Conservation (phyloP, 139 green algal genomes). For the Desmodesmus armatus region DNA sequence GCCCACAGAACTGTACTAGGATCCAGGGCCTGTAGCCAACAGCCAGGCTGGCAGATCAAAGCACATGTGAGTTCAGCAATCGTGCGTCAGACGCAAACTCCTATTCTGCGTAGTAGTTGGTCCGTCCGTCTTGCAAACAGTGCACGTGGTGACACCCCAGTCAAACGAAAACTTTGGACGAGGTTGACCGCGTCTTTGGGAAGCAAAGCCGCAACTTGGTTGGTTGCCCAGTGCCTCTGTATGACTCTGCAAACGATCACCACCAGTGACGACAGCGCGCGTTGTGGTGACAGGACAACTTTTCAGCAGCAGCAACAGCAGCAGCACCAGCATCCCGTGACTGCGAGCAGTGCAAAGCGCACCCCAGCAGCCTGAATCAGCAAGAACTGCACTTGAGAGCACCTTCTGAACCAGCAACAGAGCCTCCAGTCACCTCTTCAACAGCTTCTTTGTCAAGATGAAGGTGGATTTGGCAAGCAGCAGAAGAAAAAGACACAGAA, state of each 20-base stretch:
- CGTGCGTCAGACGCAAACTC: too few relatives aligned
- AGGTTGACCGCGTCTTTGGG: too few relatives aligned
- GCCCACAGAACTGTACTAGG: too few relatives aligned
- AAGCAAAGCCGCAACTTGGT: too few relatives aligned
- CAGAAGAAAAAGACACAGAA: constrained; percentile 27
- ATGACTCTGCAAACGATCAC: not conserved
- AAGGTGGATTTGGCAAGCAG: constrained; percentile 35
- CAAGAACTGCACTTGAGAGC: too few relatives aligned
- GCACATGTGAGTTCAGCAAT: too few relatives aligned
- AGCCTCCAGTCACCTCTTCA: not conserved
- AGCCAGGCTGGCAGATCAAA: too few relatives aligned
- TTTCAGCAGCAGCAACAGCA: not conserved
- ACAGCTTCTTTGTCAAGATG: not conserved
- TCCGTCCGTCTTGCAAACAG: not conserved
- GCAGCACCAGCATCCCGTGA: not conserved
- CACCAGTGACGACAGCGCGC: not conserved
- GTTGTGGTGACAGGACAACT: not conserved
- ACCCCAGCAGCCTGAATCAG: not conserved
- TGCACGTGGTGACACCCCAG: not conserved
- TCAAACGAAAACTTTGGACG: too few relatives aligned
- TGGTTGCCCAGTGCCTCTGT: not conserved
- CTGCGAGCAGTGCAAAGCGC: not conserved
- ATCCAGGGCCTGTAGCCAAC: too few relatives aligned
- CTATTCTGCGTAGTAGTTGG: not conserved
- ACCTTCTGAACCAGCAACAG: too few relatives aligned